A percentile compares a stretch with the other conserved stretches of the same genome.
Conservation (phyloP, 73 alveolate genomes). For the Effrenium voratum region DNA sequence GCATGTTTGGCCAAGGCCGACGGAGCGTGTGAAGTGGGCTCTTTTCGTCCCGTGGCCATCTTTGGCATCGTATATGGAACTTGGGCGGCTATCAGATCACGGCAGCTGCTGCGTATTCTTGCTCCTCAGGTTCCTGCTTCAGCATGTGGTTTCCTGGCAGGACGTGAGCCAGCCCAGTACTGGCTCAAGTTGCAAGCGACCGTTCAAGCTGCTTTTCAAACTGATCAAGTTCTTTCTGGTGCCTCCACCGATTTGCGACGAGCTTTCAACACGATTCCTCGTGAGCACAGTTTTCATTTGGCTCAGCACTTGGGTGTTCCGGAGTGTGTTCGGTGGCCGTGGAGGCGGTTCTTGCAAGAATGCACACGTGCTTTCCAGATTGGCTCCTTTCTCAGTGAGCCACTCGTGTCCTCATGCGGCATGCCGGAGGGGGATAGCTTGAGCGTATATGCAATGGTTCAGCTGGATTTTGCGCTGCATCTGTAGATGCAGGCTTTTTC, state of each 20-base stretch:
- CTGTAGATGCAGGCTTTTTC: neutral
- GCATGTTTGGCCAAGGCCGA: neutral
- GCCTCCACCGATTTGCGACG: neutral
- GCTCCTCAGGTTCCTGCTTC: neutral
- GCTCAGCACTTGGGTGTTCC: neutral
- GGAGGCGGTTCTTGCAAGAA: neutral
- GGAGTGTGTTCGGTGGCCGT: neutral
- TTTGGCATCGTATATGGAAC: neutral
- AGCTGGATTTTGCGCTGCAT: neutral
- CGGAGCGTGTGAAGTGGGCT: neutral
- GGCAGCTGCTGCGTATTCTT: neutral
- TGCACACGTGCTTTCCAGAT: neutral
- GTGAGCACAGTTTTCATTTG: neutral
- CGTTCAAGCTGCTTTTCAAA: neutral
- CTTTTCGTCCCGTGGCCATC: neutral
- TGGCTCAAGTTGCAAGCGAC: neutral
- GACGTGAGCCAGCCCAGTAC: neutral
- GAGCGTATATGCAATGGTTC: slow-evolving; percentile 12
- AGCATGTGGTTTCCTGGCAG: slow-evolving; percentile 3
- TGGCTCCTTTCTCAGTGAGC: neutral
- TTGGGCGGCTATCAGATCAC: neutral
- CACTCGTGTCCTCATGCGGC: neutral
- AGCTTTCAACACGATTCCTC: slow-evolving; percentile 25
- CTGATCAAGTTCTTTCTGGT: neutral
- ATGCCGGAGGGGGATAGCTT: slow-evolving; percentile 16